Evolutionary conservation across 495 filamentous ascomycete genomes (phyloP).

Genomic region (Penicillium soppii): DNA sequence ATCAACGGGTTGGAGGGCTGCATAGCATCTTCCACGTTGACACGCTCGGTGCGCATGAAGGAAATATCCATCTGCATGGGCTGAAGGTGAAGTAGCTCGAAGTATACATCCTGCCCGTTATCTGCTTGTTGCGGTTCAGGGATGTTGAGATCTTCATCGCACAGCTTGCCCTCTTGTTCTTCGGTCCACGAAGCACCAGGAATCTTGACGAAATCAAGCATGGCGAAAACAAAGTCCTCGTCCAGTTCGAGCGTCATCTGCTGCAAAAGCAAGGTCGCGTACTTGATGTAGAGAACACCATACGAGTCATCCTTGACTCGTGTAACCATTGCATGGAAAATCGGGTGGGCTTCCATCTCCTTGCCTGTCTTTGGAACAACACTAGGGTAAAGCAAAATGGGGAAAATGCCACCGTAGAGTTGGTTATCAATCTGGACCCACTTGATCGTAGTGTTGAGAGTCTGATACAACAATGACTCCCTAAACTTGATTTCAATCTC

Average conservation of each 20-base stretch:
- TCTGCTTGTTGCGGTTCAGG: slow-evolving; percentile 87
- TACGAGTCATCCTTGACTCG: slow-evolving; percentile 98
- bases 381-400: slow-evolving; percentile 93
- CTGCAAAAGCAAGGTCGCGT: slow-evolving; percentile 88
- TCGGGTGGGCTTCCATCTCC: slow-evolving; percentile 95
- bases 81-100: slow-evolving; percentile 93
- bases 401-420: slow-evolving; percentile 96
- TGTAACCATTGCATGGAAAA: slow-evolving; percentile 86
- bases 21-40: slow-evolving; percentile 89
- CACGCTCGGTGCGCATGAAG: slow-evolving; percentile 92
- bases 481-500: slow-evolving; percentile 89
- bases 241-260: slow-evolving; percentile 98
- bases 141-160: slow-evolving; percentile 85
- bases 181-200: slow-evolving; percentile 92
- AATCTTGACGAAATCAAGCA: slow-evolving; percentile 93
- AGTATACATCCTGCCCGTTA: slow-evolving; percentile 89
- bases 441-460: slow-evolving; percentile 82
- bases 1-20: slow-evolving; percentile 89
- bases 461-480: slow-evolving; percentile 92
- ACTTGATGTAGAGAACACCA: slow-evolving; percentile 97
- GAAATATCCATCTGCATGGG: slow-evolving; percentile 98
- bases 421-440: slow-evolving; percentile 99
- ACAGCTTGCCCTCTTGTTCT: slow-evolving; percentile 76
- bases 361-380: slow-evolving; percentile 98
- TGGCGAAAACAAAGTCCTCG: slow-evolving; percentile 95